Conservation (phyloP, 495 filamentous ascomycete genomes). For the Penicillium angulare region DNA sequence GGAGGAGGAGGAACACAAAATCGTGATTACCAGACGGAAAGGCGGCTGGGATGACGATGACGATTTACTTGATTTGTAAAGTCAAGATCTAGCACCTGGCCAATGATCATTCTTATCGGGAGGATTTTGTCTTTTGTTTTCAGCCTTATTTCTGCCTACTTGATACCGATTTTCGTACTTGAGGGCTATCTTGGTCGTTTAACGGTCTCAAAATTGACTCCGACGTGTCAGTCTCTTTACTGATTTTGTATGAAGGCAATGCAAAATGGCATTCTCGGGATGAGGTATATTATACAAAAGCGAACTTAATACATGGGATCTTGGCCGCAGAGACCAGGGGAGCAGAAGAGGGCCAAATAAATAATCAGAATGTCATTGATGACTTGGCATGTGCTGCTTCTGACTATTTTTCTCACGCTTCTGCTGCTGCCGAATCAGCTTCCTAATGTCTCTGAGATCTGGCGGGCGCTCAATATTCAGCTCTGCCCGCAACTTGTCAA, state of each 20-base stretch:
- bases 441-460: conserved; percentile 80
- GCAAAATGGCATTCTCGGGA: background rate
- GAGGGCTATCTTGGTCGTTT: background rate
- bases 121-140: conserved; percentile 1
- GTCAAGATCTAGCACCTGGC: background rate
- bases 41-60: conserved; percentile 87
- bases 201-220: background rate
- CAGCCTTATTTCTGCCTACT: background rate
- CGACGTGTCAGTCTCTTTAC: background rate
- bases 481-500: conserved; percentile 67
- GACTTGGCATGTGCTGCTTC: conserved; percentile 29
- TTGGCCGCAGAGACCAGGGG: too few relatives aligned
- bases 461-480: conserved; percentile 85
- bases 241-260: background rate
- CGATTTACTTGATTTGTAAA: conserved; percentile 66
- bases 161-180: background rate
- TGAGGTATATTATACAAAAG: background rate
- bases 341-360: background rate
- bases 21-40: conserved; percentile 81
- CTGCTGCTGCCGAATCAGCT: conserved; percentile 63
- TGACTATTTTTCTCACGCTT: conserved; percentile 61
- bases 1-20: conserved; percentile 66
- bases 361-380: too few relatives aligned
- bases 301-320: conserved; percentile 2
- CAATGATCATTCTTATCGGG: too few relatives aligned